These are phyloP conservation scores for Phylloporus sp. DNA, from an alignment of 768 basidiomycete species.

Conservation along the genomic window DNA sequence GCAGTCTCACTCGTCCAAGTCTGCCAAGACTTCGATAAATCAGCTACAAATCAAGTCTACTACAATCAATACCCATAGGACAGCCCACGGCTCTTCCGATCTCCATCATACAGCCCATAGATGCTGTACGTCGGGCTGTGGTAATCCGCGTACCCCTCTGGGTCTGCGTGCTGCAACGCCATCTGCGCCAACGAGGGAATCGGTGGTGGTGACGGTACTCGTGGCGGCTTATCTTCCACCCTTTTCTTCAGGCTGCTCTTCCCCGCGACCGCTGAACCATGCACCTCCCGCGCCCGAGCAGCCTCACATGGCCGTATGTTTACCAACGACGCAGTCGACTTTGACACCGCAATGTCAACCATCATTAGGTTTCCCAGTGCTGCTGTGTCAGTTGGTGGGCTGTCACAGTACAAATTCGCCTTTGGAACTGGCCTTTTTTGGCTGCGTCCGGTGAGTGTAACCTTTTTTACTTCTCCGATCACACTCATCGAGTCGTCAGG, in stretches of 20 bases:
- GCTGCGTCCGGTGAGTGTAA: slow-evolving; percentile 21
- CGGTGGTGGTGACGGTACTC: slow-evolving; percentile 76
- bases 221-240: slow-evolving; percentile 61
- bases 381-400: slow-evolving; percentile 37
- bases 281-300: slow-evolving; percentile 26
- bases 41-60: slow-evolving; percentile 14
- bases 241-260: slow-evolving; percentile 30
- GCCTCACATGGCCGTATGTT: slow-evolving; percentile 28
- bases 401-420: slow-evolving; percentile 15
- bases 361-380: slow-evolving; percentile 59
- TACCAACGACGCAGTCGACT: slow-evolving; percentile 32
- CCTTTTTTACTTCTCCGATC: slow-evolving; percentile 37
- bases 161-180: slow-evolving; percentile 62
- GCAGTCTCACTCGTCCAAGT: slow-evolving; percentile 15
- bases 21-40: slow-evolving; percentile 1
- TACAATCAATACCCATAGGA: slow-evolving; percentile 25
- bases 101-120: slow-evolving; percentile 67
- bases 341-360: slow-evolving; percentile 48
- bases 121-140: slow-evolving; percentile 82
- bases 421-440: slow-evolving; percentile 35
- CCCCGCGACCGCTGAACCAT: slow-evolving; percentile 11
- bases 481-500: slow-evolving; percentile 73
- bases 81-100: slow-evolving; percentile 46
- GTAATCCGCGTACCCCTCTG: slow-evolving; percentile 61
- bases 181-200: slow-evolving; percentile 71